Conservation (phyloP, 225 moss, liverwort and hornwort species). For the Neckera pumila region DNA sequence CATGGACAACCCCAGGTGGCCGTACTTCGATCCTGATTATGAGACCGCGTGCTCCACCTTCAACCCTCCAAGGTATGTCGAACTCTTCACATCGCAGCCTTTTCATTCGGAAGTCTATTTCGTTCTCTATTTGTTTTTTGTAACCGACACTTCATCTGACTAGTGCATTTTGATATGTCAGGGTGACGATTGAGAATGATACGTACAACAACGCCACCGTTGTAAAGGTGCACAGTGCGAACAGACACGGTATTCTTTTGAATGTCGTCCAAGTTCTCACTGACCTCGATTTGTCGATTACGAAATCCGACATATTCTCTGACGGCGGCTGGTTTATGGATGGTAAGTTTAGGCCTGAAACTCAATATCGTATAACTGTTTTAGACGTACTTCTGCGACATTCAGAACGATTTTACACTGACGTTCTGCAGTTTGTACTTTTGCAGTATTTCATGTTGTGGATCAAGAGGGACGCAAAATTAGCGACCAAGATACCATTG, state of each 20-base stretch:
- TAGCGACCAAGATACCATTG: not conserved
- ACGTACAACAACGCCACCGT: slow-evolving; percentile 20
- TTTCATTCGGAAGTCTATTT: too few species aligned
- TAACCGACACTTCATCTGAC: not conserved
- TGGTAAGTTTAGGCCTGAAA: not conserved
- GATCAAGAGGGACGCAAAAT: slow-evolving; percentile 22
- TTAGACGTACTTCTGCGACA: too few species aligned
- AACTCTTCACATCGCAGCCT: not conserved
- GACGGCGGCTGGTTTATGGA: slow-evolving; percentile 47
- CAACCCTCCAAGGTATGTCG: slow-evolving; percentile 17
- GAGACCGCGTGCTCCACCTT: slow-evolving; percentile 26
- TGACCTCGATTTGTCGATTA: slow-evolving; percentile 34
- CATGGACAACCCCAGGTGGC: slow-evolving; percentile 36
- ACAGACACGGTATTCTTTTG: slow-evolving; percentile 30
- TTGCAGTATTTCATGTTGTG: slow-evolving; percentile 33
- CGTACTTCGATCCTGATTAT: slow-evolving; percentile 47
- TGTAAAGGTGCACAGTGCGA: slow-evolving; percentile 33
- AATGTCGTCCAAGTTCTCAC: slow-evolving; percentile 45
- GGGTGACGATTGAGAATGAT: slow-evolving; percentile 34
- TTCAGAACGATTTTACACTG: not conserved
- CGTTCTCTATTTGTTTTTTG: too few species aligned
- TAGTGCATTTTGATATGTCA: not conserved
- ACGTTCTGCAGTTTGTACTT: not conserved
- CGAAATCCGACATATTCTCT: slow-evolving; percentile 37
- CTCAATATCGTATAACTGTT: too few species aligned